A percentile compares a stretch with the other conserved stretches of the same genome.
Conservation (phyloP, 805 yeast genomes). For the Candida loeiensis region DNA sequence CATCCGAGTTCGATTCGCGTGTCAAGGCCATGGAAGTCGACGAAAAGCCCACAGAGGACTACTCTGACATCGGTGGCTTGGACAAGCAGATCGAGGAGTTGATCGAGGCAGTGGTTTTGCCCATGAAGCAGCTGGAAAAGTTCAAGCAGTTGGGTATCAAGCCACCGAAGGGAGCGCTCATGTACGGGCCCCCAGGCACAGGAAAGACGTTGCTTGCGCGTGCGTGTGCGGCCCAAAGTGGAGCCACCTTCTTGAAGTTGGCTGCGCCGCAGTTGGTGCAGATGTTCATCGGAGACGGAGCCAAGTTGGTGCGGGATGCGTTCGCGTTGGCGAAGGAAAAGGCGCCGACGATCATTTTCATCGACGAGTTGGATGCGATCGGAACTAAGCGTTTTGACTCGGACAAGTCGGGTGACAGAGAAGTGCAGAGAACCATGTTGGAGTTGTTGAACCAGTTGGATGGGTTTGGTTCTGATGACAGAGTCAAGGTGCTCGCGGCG, state of each 20-base stretch:
- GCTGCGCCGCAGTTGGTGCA: constrained; percentile 48
- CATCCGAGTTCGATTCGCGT: constrained; percentile 95
- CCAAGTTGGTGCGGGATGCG: constrained; percentile 44
- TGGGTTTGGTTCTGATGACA: constrained; percentile 95
- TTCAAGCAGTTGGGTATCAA: constrained; percentile 91
- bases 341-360: constrained; percentile 45
- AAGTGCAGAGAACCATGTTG: constrained; percentile 49
- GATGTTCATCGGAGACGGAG: constrained; percentile 48
- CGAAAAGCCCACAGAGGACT: constrained; percentile 96
- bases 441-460: constrained; percentile 56
- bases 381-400: constrained; percentile 46
- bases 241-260: constrained; percentile 42
- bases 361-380: constrained; percentile 47
- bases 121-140: constrained; percentile 97
- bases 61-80: constrained; percentile 95
- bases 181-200: constrained; percentile 50
- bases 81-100: constrained; percentile 98
- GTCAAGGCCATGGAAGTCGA: constrained; percentile 99
- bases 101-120: constrained; percentile 96
- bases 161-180: constrained; percentile 46
- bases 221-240: constrained; percentile 47
- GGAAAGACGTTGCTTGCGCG: constrained; percentile 47
- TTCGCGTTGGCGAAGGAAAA: constrained; percentile 46
- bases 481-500: constrained; percentile 96
- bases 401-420: constrained; percentile 45